Base-by-base conservation (phyloP, 2,329 filamentous ascomycete genomes). In the Diaporthe vaccinii region DNA sequence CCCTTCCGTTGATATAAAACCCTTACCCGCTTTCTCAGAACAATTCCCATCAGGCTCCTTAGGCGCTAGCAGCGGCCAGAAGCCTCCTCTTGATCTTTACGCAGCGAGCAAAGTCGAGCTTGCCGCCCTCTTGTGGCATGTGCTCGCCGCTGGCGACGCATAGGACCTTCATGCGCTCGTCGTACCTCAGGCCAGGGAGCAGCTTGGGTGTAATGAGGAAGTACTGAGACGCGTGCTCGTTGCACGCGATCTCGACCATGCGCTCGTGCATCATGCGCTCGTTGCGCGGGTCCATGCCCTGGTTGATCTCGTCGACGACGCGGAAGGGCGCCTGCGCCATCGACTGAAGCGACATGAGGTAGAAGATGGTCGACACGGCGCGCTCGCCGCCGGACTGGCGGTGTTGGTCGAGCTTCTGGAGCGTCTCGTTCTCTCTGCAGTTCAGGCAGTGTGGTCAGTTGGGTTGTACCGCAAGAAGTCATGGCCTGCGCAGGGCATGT, bases 271-370 rank as follows among this genome's bases (percentile, higher is more conserved):
- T 96, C 91, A 98, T 97, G 79, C 97, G 94, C 85, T 99, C 97
- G 84, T 99, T 99, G 80, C 97, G 93, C 58, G 96, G 97, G 83
- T 99, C 97, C 97, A 99, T 99, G 78, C 97, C 97, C 85, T 99
- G 97, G 82, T 99, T 99, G 88, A 99, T 99, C 86, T 99, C 97
- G 84, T 99, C 97, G 75, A 99, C 97, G 68, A 99, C 96, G 71
- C 97, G 95, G 90, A 99, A 99, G 1, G 97, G 97, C 4, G 96
- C 95, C 80, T 95, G 94, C 22, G 97, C 96, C 80, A 99, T 92
- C 68, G 94, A 94, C 84, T 99, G 97, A 36, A 99, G 90, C 7
- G 97, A 95, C 96, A 99, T 98, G 74, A 99, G 94, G 86, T 97
- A 99, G 89, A 98, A 99, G 82, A 98, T 98, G 20, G 97, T 99